Conservation (phyloP, 331 rosid species). For the Telfairia occidentalis region DNA sequence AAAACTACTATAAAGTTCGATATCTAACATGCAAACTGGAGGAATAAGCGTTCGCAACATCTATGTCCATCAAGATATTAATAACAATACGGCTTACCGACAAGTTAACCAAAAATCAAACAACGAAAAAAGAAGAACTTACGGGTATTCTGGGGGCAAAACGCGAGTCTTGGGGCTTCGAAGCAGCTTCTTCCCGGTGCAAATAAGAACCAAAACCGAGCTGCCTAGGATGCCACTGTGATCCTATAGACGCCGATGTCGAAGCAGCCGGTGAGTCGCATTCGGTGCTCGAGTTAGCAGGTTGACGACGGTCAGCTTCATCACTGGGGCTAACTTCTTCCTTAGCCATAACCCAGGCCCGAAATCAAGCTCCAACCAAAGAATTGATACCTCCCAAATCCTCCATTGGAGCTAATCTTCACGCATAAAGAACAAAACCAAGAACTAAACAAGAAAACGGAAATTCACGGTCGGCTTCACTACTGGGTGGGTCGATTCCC, state of each 20-base stretch:
- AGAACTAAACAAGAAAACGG: constrained; percentile 9
- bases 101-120: neutral
- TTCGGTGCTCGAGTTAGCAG: constrained; percentile 18
- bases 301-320: constrained; percentile 37
- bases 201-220: constrained; percentile 49
- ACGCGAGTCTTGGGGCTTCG: constrained; percentile 38
- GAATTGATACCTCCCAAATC: constrained; percentile 26
- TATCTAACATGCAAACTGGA: neutral
- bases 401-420: constrained; percentile 17
- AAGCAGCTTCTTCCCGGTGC: constrained; percentile 23
- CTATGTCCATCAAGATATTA: neutral
- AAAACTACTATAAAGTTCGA: neutral
- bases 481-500: constrained; percentile 1
- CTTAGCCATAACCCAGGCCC: constrained; percentile 43
- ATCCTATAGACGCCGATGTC: constrained; percentile 18
- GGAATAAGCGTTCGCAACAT: neutral
- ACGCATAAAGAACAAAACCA: constrained; percentile 5
- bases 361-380: constrained; percentile 30
- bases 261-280: constrained; percentile 14
- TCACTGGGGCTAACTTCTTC: constrained; percentile 50
- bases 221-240: constrained; percentile 52
- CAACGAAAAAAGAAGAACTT: constrained; percentile 24
- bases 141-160: constrained; percentile 65
- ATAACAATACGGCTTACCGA: neutral
- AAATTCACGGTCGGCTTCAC: constrained; percentile 14